phyloP scores from a whole-genome alignment of 768 basidiomycete genomes.

The Termitomyces sp. region DNA sequence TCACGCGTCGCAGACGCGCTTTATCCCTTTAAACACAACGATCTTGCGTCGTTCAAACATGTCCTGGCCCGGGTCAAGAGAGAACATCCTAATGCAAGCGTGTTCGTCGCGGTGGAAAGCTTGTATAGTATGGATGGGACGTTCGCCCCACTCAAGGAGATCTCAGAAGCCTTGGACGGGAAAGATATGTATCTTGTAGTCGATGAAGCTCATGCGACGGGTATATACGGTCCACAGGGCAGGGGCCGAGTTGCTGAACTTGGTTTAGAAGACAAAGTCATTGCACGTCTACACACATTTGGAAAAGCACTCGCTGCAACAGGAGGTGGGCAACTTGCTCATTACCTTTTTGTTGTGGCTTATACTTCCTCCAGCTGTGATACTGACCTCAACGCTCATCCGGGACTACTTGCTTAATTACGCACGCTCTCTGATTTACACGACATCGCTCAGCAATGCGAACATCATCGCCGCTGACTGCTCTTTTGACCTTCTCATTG shows the following conservation, averaged over 20 bases:
- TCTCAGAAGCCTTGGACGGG: slow-evolving; percentile 57
- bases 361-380: slow-evolving; percentile 46
- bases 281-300: slow-evolving; percentile 84
- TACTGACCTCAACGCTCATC: slow-evolving; percentile 67
- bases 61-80: slow-evolving; percentile 37
- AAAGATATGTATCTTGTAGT: slow-evolving; percentile 73
- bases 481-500: slow-evolving; percentile 73
- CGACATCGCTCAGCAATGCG: slow-evolving; percentile 75
- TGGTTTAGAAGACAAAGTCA: slow-evolving; percentile 66
- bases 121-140: slow-evolving; percentile 98
- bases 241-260: slow-evolving; percentile 67
- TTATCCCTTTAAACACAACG: slow-evolving; percentile 70
- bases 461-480: slow-evolving; percentile 73
- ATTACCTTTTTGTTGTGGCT: not conserved
- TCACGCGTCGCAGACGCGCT: slow-evolving; percentile 41
- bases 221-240: slow-evolving; percentile 78
- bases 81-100: slow-evolving; percentile 36
- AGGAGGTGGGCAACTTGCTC: slow-evolving; percentile 58
- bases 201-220: slow-evolving; percentile 93
- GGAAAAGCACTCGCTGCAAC: slow-evolving; percentile 85
- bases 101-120: slow-evolving; percentile 85
- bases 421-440: slow-evolving; percentile 87
- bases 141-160: slow-evolving; percentile 64
- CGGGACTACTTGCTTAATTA: slow-evolving; percentile 89
- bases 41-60: slow-evolving; percentile 40